Percentiles rank a stretch among this genome's conserved stretches.
phyloP scores from a whole-genome alignment of 2,329 filamentous ascomycete genomes.

The Epichloe gansuensis region DNA sequence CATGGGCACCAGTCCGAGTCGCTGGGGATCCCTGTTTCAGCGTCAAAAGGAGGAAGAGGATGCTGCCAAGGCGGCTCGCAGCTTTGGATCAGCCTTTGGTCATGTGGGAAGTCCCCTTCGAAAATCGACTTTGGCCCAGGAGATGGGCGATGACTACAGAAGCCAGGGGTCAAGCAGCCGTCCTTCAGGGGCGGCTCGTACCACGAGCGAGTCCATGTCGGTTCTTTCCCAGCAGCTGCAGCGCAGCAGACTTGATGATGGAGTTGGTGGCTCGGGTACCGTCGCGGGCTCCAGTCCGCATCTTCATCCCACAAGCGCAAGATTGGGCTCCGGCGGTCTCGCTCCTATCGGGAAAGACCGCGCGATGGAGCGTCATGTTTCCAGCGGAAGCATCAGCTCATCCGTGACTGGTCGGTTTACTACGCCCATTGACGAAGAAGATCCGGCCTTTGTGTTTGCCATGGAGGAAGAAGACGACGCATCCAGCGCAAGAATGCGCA shows the following conservation, averaged over 20 bases:
- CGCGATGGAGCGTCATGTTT: slow-evolving; percentile 43
- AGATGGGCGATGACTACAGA: slow-evolving; percentile 28
- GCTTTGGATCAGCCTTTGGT: slow-evolving; percentile 43
- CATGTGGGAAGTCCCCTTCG: slow-evolving; percentile 54
- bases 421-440: slow-evolving; percentile 53
- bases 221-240: slow-evolving; percentile 50
- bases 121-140: slow-evolving; percentile 47
- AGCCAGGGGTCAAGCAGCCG: slow-evolving; percentile 25
- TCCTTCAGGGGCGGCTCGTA: slow-evolving; percentile 24
- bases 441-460: slow-evolving; percentile 49
- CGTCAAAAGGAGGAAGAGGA: slow-evolving; percentile 47
- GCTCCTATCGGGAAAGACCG: slow-evolving; percentile 29
- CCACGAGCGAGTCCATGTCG: slow-evolving; percentile 40
- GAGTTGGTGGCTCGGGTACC: slow-evolving; percentile 11
- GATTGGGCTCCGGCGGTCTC: slow-evolving; percentile 25
- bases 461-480: slow-evolving; percentile 52
- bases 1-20: slow-evolving; percentile 43
- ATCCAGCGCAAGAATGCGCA: slow-evolving; percentile 30
- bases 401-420: slow-evolving; percentile 44
- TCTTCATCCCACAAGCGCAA: slow-evolving; percentile 35
- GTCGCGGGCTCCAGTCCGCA: slow-evolving; percentile 31
- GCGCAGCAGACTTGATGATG: slow-evolving; percentile 40
- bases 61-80: slow-evolving; percentile 22
- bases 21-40: slow-evolving; percentile 49
- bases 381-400: slow-evolving; percentile 44